Conservation (phyloP, 2,329 filamentous ascomycete species). For the Ceratocystis huliohia region DNA sequence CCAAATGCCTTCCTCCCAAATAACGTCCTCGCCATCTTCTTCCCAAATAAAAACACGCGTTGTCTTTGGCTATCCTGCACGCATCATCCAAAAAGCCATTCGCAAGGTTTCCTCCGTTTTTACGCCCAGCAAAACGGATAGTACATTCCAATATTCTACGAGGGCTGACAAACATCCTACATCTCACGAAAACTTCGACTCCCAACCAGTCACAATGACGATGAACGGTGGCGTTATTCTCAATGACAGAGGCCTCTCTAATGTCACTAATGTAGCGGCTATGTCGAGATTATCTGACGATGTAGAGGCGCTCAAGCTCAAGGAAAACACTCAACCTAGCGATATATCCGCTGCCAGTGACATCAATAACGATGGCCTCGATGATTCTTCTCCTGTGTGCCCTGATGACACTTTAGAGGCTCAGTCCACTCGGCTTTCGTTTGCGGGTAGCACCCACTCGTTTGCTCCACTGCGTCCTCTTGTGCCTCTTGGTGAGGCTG, state of each 20-base stretch:
- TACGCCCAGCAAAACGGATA: conserved; percentile 13
- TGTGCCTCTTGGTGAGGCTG: conserved; percentile 21
- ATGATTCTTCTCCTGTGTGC: not conserved
- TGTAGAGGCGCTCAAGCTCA: not conserved
- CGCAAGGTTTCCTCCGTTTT: conserved; percentile 19
- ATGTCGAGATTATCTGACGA: not conserved
- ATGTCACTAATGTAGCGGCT: not conserved
- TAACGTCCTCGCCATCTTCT: conserved; percentile 9
- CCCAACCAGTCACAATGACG: not conserved
- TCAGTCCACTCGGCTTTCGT: conserved; percentile 15
- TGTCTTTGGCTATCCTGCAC: conserved; percentile 15
- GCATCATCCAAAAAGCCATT: conserved; percentile 19
- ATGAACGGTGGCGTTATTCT: not conserved
- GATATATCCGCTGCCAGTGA: not conserved
- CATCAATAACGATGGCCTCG: not conserved
- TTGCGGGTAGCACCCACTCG: conserved; percentile 19
- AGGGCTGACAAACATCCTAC: not conserved
- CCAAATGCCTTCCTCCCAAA: not conserved
- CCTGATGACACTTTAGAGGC: conserved; percentile 10
- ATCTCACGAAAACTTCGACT: conserved; percentile 7
- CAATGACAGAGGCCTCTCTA: not conserved
- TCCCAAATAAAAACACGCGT: conserved; percentile 16
- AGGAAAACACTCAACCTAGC: not conserved
- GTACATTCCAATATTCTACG: not conserved
- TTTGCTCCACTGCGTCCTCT: conserved; percentile 19